These are phyloP conservation scores for Marasmius tenuissimus DNA, from an alignment of 1,284 basidiomycete genomes.

Conservation along the genomic window DNA sequence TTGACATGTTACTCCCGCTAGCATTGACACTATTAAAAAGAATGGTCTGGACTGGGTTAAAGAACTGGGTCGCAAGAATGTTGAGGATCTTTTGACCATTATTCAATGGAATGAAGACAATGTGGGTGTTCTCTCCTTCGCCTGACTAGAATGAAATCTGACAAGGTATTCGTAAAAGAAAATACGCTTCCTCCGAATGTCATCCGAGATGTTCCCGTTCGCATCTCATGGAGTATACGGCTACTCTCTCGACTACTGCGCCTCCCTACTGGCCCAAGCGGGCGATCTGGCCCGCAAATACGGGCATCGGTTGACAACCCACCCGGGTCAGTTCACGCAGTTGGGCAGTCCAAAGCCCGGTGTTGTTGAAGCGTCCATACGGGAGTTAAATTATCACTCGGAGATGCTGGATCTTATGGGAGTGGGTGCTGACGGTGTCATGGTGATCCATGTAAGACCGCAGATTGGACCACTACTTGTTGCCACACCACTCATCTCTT, in stretches of 20 bases:
- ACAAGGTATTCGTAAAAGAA: slow-evolving; percentile 30
- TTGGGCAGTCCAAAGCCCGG: slow-evolving; percentile 74
- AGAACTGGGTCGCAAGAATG: slow-evolving; percentile 76
- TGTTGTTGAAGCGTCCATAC: slow-evolving; percentile 74
- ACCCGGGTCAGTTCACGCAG: slow-evolving; percentile 89
- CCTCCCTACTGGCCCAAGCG: slow-evolving; percentile 48
- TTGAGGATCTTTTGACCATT: slow-evolving; percentile 67
- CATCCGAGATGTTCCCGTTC: slow-evolving; percentile 91
- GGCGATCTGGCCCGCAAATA: slow-evolving; percentile 77
- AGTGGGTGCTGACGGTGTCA: slow-evolving; percentile 71
- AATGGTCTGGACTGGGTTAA: slow-evolving; percentile 82
- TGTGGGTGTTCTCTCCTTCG: slow-evolving; percentile 31
- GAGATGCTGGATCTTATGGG: slow-evolving; percentile 88
- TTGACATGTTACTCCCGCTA: slow-evolving; percentile 23
- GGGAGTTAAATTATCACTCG: slow-evolving; percentile 83
- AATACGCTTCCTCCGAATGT: slow-evolving; percentile 81
- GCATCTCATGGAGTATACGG: slow-evolving; percentile 82
- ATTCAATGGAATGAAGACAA: slow-evolving; percentile 88
- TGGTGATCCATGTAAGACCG: slow-evolving; percentile 70
- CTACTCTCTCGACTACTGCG: slow-evolving; percentile 75
- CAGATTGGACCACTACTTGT: background rate
- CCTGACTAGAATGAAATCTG: background rate
- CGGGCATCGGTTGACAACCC: slow-evolving; percentile 82
- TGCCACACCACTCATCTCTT: background rate
- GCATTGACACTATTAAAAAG: slow-evolving; percentile 78